Conservation (phyloP, 306 rosid genomes). For the Nissolia schottii region DNA sequence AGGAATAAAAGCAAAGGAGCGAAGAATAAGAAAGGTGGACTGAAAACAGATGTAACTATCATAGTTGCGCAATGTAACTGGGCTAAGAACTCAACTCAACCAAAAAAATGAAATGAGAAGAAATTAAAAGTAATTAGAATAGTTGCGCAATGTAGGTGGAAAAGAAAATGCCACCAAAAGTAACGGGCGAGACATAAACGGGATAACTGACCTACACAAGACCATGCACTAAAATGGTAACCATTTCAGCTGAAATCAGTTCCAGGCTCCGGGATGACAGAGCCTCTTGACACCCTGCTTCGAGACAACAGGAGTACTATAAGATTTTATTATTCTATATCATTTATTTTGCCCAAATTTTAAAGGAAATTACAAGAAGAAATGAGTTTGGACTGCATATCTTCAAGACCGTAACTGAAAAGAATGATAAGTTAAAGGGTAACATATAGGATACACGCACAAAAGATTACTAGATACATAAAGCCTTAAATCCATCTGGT, state of each 20-base stretch:
- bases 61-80: slow-evolving; percentile 31
- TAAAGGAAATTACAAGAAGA: slow-evolving; percentile 55
- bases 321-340: slow-evolving; percentile 54
- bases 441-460: slow-evolving; percentile 4
- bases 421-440: slow-evolving; percentile 17
- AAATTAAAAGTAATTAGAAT: slow-evolving; percentile 20
- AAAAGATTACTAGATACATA: background rate
- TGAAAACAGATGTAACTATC: slow-evolving; percentile 20
- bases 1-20: slow-evolving; percentile 19
- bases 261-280: slow-evolving; percentile 87
- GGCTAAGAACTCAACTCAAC: slow-evolving; percentile 43
- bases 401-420: slow-evolving; percentile 50
- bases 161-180: slow-evolving; percentile 59
- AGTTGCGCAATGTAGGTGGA: slow-evolving; percentile 38
- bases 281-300: slow-evolving; percentile 98
- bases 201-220: slow-evolving; percentile 84
- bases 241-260: slow-evolving; percentile 92
- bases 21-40: slow-evolving; percentile 28
- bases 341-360: slow-evolving; percentile 54
- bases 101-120: slow-evolving; percentile 38
- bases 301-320: slow-evolving; percentile 84
- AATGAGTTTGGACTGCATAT: slow-evolving; percentile 51
- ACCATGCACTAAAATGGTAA: slow-evolving; percentile 84
- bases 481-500: background rate
- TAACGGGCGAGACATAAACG: slow-evolving; percentile 63